phyloP scores from a whole-genome alignment of 2,329 filamentous ascomycete genomes.

The Neofusicoccum kwambonambiense region DNA sequence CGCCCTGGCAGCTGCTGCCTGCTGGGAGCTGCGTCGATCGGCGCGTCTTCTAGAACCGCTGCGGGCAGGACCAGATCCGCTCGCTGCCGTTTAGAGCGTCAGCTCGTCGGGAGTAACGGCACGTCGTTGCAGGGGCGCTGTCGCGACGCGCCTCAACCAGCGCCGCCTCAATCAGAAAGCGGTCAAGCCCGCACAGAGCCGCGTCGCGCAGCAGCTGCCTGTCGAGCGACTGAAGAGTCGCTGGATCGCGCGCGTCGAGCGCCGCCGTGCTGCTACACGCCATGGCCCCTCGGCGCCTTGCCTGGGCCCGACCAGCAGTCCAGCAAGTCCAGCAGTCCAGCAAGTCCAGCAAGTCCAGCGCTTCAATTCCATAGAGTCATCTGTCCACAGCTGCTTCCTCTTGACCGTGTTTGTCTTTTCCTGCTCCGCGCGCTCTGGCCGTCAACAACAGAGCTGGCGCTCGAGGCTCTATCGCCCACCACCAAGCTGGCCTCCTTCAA shows the following conservation, averaged over 20 bases:
- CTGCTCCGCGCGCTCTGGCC: too few relatives aligned
- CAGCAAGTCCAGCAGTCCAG: too few relatives aligned
- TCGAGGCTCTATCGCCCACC: too few relatives aligned
- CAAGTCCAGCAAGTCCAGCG: too few relatives aligned
- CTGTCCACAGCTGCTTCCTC: not conserved
- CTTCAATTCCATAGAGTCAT: too few relatives aligned
- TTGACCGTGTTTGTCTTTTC: too few relatives aligned
- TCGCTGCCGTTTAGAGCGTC: not conserved
- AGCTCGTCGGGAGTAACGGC: conserved; percentile 12
- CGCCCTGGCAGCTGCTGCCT: not conserved
- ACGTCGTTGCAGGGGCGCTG: conserved; percentile 5
- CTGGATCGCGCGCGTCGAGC: not conserved
- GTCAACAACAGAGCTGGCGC: too few relatives aligned
- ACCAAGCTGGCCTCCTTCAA: too few relatives aligned
- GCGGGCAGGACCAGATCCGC: not conserved
- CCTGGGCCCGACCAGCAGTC: too few relatives aligned
- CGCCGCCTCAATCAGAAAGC: not conserved
- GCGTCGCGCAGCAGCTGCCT: not conserved
- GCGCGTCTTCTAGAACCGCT: not conserved
- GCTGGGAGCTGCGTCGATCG: not conserved
- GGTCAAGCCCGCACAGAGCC: not conserved
- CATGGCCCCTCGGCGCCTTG: too few relatives aligned
- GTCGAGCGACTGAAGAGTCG: not conserved
- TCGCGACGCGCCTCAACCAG: not conserved
- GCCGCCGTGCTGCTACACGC: not conserved